These are phyloP conservation scores for Bruguiera parviflora DNA, from an alignment of 345 rosid genomes.

Conservation along the genomic window DNA sequence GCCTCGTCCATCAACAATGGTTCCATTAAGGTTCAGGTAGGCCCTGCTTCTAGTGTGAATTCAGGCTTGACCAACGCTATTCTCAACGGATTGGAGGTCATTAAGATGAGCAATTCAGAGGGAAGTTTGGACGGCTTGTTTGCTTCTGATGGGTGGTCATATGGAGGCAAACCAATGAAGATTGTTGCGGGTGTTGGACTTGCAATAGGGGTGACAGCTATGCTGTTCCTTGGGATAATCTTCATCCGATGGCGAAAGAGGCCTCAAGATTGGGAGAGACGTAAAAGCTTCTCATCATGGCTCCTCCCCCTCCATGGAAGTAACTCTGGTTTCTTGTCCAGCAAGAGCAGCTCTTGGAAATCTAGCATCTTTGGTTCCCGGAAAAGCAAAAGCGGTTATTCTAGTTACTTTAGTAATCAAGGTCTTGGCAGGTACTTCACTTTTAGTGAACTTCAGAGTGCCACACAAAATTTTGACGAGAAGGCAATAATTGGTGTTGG, in stretches of 20 bases:
- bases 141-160: slow-evolving; percentile 32
- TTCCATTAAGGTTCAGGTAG: slow-evolving; percentile 58
- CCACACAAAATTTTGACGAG: slow-evolving; percentile 66
- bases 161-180: slow-evolving; percentile 38
- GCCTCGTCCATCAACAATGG: slow-evolving; percentile 45
- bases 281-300: slow-evolving; percentile 72
- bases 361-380: slow-evolving; percentile 56
- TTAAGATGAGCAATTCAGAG: slow-evolving; percentile 58
- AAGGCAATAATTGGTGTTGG: slow-evolving; percentile 74
- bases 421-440: slow-evolving; percentile 64
- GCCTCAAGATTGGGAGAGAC: slow-evolving; percentile 59
- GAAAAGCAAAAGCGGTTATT: slow-evolving; percentile 48
- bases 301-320: slow-evolving; percentile 51
- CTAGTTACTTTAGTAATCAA: slow-evolving; percentile 51
- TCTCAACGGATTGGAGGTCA: slow-evolving; percentile 72
- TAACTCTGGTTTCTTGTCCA: slow-evolving; percentile 45
- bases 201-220: slow-evolving; percentile 42
- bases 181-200: slow-evolving; percentile 52
- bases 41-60: slow-evolving; percentile 38
- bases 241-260: slow-evolving; percentile 49
- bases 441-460: slow-evolving; percentile 55
- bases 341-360: slow-evolving; percentile 48
- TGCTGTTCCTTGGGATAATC: slow-evolving; percentile 40
- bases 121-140: slow-evolving; percentile 58
- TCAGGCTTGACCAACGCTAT: slow-evolving; percentile 52